Conservation (phyloP, 345 rosid genomes). For the Durio zibethinus region DNA sequence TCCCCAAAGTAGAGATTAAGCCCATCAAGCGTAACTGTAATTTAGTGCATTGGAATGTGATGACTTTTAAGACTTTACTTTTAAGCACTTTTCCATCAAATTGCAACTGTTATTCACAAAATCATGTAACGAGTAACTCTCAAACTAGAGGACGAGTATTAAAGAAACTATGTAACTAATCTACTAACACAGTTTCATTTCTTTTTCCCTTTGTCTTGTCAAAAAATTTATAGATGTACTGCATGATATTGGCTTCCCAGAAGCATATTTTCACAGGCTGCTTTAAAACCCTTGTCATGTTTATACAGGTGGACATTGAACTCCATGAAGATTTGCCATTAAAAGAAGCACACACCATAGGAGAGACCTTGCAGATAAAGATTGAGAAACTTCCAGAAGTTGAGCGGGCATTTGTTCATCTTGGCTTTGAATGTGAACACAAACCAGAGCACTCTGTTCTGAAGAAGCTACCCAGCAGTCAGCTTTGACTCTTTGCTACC, state of each 20-base stretch:
- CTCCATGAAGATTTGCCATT: constrained; percentile 78
- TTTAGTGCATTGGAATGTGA: neutral
- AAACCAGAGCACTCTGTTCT: constrained; percentile 84
- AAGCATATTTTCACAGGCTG: neutral
- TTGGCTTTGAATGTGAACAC: constrained; percentile 83
- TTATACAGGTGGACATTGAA: constrained; percentile 71
- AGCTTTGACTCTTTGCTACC: neutral
- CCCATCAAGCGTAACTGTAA: neutral
- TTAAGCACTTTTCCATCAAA: neutral
- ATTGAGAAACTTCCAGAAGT: constrained; percentile 81
- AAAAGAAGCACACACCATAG: constrained; percentile 74
- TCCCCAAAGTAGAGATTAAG: neutral
- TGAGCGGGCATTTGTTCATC: constrained; percentile 90
- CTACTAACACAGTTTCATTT: neutral
- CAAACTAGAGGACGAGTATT: neutral
- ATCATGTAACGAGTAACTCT: neutral
- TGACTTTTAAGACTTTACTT: neutral
- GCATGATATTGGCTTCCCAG: neutral
- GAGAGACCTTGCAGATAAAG: constrained; percentile 77
- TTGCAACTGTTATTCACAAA: neutral
- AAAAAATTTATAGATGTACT: neutral
- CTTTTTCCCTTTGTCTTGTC: neutral
- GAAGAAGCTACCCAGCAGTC: constrained; percentile 55
- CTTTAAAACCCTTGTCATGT: neutral
- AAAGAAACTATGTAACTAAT: too few species aligned